Evolutionary conservation across 106 monocot genomes (phyloP).

Genomic region (Cymbidium sinense): DNA sequence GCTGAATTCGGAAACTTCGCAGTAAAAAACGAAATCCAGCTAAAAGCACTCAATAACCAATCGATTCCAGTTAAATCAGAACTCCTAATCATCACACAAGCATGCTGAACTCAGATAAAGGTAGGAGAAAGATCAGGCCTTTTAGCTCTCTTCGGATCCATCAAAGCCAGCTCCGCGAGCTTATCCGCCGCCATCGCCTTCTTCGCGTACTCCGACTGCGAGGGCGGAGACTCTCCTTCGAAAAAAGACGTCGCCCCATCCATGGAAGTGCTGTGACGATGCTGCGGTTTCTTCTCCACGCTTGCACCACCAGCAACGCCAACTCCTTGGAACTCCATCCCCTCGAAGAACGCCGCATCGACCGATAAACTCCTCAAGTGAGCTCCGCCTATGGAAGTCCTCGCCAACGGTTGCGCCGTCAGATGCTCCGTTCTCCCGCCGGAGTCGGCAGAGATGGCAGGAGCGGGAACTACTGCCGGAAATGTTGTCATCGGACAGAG

Average conservation of each 20-base stretch:
- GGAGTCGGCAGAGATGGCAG: conserved; percentile 3
- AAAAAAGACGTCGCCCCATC: conserved; percentile 40
- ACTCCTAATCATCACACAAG: neutral
- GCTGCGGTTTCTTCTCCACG: conserved; percentile 9
- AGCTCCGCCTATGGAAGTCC: conserved; percentile 7
- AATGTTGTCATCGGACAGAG: conserved; percentile 58
- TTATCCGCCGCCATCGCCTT: conserved; percentile 80
- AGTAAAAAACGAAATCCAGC: neutral
- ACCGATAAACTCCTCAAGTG: conserved; percentile 67
- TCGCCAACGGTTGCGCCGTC: neutral
- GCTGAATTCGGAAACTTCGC: no score
- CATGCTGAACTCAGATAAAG: neutral
- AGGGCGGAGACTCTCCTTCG: conserved; percentile 48
- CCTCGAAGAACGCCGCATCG: conserved; percentile 83
- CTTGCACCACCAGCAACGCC: neutral
- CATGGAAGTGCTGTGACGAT: conserved; percentile 67
- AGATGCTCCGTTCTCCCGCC: neutral
- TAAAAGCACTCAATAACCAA: neutral
- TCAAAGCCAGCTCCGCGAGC: conserved; percentile 74
- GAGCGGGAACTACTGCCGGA: conserved; percentile 17
- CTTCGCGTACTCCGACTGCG: conserved; percentile 58
- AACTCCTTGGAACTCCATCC: conserved; percentile 6
- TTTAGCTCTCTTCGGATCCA: conserved; percentile 94
- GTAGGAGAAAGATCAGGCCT: conserved; percentile 30
- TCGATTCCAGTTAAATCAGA: neutral